Conservation (phyloP, 352 stramenopile species). For the Globisporangium abappressorium region DNA sequence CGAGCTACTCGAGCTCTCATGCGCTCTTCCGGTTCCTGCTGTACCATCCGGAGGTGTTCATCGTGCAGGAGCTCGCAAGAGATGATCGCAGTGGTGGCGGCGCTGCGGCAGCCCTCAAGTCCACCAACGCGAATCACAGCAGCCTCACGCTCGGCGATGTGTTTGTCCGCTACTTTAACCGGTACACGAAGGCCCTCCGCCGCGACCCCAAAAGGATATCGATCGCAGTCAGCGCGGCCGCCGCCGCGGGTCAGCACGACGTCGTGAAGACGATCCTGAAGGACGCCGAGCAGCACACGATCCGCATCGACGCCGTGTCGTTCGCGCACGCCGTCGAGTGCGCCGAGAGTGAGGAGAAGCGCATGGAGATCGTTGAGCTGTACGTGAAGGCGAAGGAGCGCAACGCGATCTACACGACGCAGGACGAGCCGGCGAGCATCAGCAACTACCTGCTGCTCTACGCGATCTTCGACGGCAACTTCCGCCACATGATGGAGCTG, state of each 20-base stretch:
- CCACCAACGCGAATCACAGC: background rate
- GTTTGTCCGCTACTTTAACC: conserved; percentile 47
- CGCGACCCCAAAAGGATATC: conserved; percentile 55
- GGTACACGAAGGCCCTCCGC: conserved; percentile 35
- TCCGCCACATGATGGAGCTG: conserved; percentile 72
- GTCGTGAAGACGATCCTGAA: conserved; percentile 42
- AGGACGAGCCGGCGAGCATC: conserved; percentile 47
- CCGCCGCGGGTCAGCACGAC: conserved; percentile 29
- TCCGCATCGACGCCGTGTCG: conserved; percentile 53
- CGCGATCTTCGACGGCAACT: conserved; percentile 65
- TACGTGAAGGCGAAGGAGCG: conserved; percentile 56
- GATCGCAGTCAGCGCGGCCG: conserved; percentile 54
- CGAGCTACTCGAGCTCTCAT: conserved; percentile 65
- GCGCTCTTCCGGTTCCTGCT: conserved; percentile 62
- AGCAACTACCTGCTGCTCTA: conserved; percentile 63
- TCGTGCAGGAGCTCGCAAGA: conserved; percentile 7
- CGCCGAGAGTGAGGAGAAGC: conserved; percentile 36
- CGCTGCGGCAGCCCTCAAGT: background rate
- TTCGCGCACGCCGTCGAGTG: conserved; percentile 64
- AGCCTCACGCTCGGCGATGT: conserved; percentile 24
- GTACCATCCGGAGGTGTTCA: conserved; percentile 41
- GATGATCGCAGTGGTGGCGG: background rate
- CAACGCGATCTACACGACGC: conserved; percentile 49
- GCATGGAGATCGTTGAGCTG: conserved; percentile 50
- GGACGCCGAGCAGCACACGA: conserved; percentile 33